Evolutionary conservation across 768 basidiomycete species (phyloP).

Genomic region (Hericium coralloides): DNA sequence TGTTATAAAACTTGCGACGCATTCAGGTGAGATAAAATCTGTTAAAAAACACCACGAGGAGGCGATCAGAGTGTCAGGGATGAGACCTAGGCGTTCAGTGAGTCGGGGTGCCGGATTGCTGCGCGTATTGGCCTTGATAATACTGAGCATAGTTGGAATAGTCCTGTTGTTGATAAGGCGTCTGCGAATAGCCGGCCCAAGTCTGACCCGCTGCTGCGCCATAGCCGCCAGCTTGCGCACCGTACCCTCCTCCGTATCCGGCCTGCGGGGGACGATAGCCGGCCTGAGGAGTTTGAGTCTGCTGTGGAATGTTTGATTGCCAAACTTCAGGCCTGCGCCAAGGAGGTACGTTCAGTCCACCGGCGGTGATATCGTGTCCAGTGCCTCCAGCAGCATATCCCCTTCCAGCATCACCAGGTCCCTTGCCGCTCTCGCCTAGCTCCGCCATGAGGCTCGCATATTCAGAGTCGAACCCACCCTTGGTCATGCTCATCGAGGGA

Average conservation of each 20-base stretch:
- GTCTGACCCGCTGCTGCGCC: conserved; percentile 6
- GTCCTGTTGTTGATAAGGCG: conserved; percentile 43
- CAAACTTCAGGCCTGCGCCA: conserved; percentile 89
- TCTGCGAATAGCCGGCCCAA: not conserved
- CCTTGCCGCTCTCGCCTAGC: conserved; percentile 74
- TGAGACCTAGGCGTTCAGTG: conserved; percentile 27
- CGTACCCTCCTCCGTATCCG: conserved; percentile 33
- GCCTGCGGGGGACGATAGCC: conserved; percentile 59
- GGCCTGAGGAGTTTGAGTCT: conserved; percentile 27
- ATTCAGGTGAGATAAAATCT: not conserved
- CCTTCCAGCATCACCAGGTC: conserved; percentile 45
- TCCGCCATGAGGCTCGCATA: conserved; percentile 97
- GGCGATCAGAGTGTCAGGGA: conserved; percentile 13
- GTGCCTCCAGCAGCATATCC: conserved; percentile 53
- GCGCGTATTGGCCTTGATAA: conserved; percentile 82
- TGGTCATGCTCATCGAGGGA: conserved; percentile 43
- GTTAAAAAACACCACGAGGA: conserved; percentile 13
- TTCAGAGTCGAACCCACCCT: conserved; percentile 92
- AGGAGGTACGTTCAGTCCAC: conserved; percentile 76
- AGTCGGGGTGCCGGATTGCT: conserved; percentile 46
- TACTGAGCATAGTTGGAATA: conserved; percentile 81
- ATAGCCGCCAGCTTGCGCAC: conserved; percentile 12
- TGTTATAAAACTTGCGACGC: not conserved
- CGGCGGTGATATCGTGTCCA: conserved; percentile 42
- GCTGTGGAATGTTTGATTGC: conserved; percentile 44